Evolutionary conservation across 148 eudicot species (phyloP).

Genomic region (Pouteria glomerata): DNA sequence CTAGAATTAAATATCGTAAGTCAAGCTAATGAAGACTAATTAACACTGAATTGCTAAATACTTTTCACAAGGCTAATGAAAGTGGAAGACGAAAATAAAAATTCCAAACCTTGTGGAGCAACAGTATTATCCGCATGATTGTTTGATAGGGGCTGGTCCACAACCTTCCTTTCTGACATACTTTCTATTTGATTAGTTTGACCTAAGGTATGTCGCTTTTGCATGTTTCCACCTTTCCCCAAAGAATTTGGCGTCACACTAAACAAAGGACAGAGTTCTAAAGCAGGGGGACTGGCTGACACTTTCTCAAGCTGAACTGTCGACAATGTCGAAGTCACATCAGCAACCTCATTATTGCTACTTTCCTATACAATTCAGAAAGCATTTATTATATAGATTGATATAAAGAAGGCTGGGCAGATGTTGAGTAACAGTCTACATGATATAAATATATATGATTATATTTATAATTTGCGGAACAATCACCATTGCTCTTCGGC

Average conservation of each 20-base stretch:
- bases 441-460: too few species aligned
- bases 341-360: slow-evolving; percentile 55
- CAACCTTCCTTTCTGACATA: slow-evolving; percentile 41
- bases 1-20: background rate
- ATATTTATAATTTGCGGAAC: slow-evolving; percentile 3
- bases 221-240: slow-evolving; percentile 62
- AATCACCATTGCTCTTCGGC: slow-evolving; percentile 59
- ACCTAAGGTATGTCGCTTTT: slow-evolving; percentile 40
- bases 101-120: slow-evolving; percentile 47
- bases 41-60: background rate
- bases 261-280: slow-evolving; percentile 89
- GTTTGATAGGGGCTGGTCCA: slow-evolving; percentile 42
- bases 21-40: background rate
- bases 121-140: slow-evolving; percentile 25
- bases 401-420: background rate
- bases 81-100: background rate
- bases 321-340: slow-evolving; percentile 59
- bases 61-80: background rate
- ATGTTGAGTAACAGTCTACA: background rate
- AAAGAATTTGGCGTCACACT: slow-evolving; percentile 78
- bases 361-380: slow-evolving; percentile 49
- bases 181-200: slow-evolving; percentile 46
- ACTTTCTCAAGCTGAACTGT: slow-evolving; percentile 73
- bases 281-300: slow-evolving; percentile 59
- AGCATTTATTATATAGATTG: slow-evolving; percentile 1